Percentiles rank a stretch among this genome's conserved stretches.
Evolutionary conservation across 306 rosid species (phyloP).

Genomic region (Vigna mungo): DNA sequence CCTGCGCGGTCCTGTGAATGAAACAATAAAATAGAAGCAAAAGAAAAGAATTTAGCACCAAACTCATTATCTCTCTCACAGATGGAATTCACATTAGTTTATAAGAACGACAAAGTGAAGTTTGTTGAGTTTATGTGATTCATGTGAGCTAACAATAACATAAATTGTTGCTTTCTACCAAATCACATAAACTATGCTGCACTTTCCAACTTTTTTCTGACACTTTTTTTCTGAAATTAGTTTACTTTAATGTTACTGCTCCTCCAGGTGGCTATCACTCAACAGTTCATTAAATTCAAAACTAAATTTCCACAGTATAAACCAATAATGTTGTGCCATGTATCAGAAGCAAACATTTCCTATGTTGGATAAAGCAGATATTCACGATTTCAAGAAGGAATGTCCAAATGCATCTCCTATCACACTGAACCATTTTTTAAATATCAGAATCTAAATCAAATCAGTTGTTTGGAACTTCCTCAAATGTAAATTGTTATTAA

Average conservation of each 20-base stretch:
- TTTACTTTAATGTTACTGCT: conserved; percentile 37
- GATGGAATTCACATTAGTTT: conserved; percentile 37
- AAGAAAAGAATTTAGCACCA: neutral
- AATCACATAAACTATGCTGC: conserved; percentile 44
- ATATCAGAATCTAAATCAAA: conserved; percentile 28
- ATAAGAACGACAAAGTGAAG: conserved; percentile 38
- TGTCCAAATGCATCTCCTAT: conserved; percentile 46
- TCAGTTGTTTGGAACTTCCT: conserved; percentile 34
- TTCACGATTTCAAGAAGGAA: conserved; percentile 40
- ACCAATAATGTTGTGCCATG: conserved; percentile 46
- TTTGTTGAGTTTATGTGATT: conserved; percentile 48
- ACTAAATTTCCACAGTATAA: neutral
- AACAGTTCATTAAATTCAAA: conserved; percentile 16
- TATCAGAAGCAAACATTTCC: conserved; percentile 23
- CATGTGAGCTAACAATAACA: conserved; percentile 46
- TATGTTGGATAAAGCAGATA: conserved; percentile 30
- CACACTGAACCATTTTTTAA: neutral
- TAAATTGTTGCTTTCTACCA: conserved; percentile 44
- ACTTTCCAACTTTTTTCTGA: conserved; percentile 32
- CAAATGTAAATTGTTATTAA: conserved; percentile 15
- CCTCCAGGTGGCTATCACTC: conserved; percentile 46
- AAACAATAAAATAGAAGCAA: conserved; percentile 32
- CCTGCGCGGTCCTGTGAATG: conserved; percentile 29
- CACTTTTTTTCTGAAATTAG: conserved; percentile 3
- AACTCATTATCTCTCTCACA: conserved; percentile 1